These are phyloP conservation scores for Triticum aestivum DNA, from an alignment of 176 grass and related monocot species.

Conservation along the genomic window DNA sequence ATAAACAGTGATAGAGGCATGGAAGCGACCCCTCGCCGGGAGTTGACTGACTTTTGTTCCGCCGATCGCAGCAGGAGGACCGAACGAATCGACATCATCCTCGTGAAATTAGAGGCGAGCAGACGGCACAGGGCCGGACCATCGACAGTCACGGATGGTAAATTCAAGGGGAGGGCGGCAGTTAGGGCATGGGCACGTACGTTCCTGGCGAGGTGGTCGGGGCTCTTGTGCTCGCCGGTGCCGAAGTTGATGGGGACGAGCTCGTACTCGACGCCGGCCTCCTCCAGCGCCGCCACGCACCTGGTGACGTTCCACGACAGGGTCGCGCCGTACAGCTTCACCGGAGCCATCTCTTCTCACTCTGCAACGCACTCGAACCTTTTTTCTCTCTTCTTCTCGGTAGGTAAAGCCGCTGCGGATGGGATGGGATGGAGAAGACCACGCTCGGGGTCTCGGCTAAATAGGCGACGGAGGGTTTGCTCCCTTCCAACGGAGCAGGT, in stretches of 20 bases:
- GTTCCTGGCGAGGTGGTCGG: slow-evolving; percentile 61
- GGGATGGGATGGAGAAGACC: neutral
- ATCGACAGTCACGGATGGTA: neutral
- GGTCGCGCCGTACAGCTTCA: slow-evolving; percentile 62
- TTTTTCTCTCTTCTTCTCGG: neutral
- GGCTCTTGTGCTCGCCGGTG: slow-evolving; percentile 68
- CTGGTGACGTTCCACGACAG: slow-evolving; percentile 57
- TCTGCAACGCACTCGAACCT: neutral
- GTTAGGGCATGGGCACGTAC: slow-evolving; percentile 1
- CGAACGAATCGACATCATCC: neutral
- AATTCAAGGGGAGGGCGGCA: too few relatives aligned
- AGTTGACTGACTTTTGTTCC: neutral
- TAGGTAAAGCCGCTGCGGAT: neutral
- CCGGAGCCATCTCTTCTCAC: slow-evolving; percentile 34
- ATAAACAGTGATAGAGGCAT: neutral
- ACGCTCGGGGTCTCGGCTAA: slow-evolving; percentile 3
- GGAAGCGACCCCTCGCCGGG: neutral
- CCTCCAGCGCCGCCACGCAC: slow-evolving; percentile 48
- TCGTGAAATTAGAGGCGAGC: neutral
- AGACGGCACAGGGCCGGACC: neutral
- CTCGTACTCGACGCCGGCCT: slow-evolving; percentile 63
- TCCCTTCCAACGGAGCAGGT: neutral
- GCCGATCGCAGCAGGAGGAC: neutral
- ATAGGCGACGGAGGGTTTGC: slow-evolving; percentile 12
- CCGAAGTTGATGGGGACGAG: slow-evolving; percentile 51